Percentiles rank a stretch among this genome's conserved stretches.
phyloP scores from a whole-genome alignment of 2,329 filamentous ascomycete genomes.

The Xylariales sp. region DNA sequence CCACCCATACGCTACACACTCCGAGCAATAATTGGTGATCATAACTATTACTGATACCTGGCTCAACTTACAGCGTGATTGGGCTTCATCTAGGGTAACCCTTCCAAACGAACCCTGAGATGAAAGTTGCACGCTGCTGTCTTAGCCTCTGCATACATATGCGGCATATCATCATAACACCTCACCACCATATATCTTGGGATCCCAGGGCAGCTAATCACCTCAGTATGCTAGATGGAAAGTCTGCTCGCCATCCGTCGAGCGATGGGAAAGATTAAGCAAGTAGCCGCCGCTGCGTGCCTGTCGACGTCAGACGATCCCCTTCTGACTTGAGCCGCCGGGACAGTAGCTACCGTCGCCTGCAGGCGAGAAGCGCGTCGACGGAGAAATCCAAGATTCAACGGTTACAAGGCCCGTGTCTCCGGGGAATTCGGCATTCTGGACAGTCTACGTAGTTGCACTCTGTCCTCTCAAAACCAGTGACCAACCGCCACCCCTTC shows the following conservation, averaged over 20 bases:
- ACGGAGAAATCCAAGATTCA: conserved; percentile 33
- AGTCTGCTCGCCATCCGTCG: conserved; percentile 8
- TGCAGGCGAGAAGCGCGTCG: conserved; percentile 28
- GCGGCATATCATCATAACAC: neutral
- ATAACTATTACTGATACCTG: neutral
- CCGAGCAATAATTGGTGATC: neutral
- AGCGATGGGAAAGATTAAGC: conserved; percentile 11
- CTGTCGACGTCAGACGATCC: conserved; percentile 18
- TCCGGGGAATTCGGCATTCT: conserved; percentile 35
- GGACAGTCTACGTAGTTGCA: conserved; percentile 10
- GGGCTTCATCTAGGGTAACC: neutral
- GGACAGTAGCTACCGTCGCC: conserved; percentile 33
- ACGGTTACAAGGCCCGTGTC: conserved; percentile 41
- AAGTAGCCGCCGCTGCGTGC: conserved; percentile 13
- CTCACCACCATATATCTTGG: neutral
- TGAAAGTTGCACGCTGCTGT: neutral
- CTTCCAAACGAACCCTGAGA: neutral
- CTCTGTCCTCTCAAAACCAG: conserved; percentile 19
- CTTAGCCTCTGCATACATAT: neutral
- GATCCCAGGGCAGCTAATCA: conserved; percentile 8
- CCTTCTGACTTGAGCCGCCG: conserved; percentile 33
- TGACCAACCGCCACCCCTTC: neutral
- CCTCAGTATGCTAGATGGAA: conserved; percentile 1
- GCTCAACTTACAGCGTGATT: neutral
- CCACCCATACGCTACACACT: neutral